These are phyloP conservation scores for Fusarium illudens DNA, from an alignment of 2,329 filamentous ascomycete species.

Conservation along the genomic window DNA sequence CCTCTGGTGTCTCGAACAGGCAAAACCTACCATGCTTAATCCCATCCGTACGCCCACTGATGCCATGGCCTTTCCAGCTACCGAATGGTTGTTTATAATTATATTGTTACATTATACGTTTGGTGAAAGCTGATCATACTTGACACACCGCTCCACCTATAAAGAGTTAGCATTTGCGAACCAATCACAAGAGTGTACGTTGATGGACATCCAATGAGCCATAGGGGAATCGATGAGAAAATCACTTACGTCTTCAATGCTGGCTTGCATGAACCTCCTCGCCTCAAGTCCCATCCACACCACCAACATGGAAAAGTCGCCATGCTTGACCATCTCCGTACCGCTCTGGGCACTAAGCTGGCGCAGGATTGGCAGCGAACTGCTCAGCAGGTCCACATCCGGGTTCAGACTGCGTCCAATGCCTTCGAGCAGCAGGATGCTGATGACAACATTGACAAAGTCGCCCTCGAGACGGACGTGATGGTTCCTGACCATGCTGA, in stretches of 20 bases:
- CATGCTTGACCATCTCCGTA: conserved; percentile 72
- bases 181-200: background rate
- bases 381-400: conserved; percentile 83
- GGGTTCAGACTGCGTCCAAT: conserved; percentile 91
- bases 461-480: conserved; percentile 96
- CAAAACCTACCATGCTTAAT: background rate
- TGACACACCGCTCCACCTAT: conserved; percentile 86
- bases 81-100: conserved; percentile 6
- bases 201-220: background rate
- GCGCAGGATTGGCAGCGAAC: conserved; percentile 87
- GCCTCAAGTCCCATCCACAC: conserved; percentile 93
- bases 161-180: conserved; percentile 2
- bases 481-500: conserved; percentile 89
- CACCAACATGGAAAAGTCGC: conserved; percentile 85
- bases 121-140: conserved; percentile 86
- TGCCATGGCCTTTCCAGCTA: conserved; percentile 1
- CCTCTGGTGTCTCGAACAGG: background rate
- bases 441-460: conserved; percentile 98
- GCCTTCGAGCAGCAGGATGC: conserved; percentile 90
- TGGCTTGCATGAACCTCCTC: conserved; percentile 87
- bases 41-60: conserved; percentile 24
- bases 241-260: conserved; percentile 80
- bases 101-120: conserved; percentile 70
- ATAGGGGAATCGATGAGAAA: background rate
- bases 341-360: conserved; percentile 84